These are phyloP conservation scores for Lupinus albus DNA, from an alignment of 306 rosid genomes.

Conservation along the genomic window DNA sequence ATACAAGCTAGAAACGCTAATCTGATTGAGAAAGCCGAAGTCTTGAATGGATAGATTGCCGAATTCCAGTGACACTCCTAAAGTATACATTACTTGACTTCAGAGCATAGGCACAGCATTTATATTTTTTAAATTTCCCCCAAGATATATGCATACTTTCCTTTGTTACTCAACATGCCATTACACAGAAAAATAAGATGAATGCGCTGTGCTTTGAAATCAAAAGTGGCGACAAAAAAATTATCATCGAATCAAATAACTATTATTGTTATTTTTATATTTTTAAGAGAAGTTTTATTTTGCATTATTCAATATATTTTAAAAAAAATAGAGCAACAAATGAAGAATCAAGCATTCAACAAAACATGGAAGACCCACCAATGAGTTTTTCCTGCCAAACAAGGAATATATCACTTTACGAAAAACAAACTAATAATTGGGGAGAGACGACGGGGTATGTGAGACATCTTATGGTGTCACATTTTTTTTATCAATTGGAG, in stretches of 20 bases:
- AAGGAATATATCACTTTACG: slow-evolving; percentile 44
- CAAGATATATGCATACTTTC: slow-evolving; percentile 30
- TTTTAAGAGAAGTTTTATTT: too few species aligned
- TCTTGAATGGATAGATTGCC: slow-evolving; percentile 43
- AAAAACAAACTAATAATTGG: slow-evolving; percentile 9
- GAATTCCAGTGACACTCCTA: slow-evolving; percentile 41
- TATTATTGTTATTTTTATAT: too few species aligned
- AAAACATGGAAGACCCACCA: background rate
- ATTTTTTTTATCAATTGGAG: too few species aligned
- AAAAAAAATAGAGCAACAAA: background rate
- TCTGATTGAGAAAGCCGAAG: slow-evolving; percentile 42
- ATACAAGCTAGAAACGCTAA: slow-evolving; percentile 7
- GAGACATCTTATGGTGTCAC: too few species aligned
- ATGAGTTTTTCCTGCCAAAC: slow-evolving; percentile 3
- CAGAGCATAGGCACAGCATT: slow-evolving; percentile 39
- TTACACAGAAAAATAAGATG: slow-evolving; percentile 29
- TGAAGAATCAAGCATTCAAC: too few species aligned
- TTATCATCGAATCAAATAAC: background rate
- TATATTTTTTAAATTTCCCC: slow-evolving; percentile 8
- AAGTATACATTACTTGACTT: slow-evolving; percentile 40
- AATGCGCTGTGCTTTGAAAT: slow-evolving; percentile 39
- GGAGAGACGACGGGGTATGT: too few species aligned
- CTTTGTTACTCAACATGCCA: slow-evolving; percentile 26
- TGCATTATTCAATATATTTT: too few species aligned
- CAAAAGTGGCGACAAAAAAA: slow-evolving; percentile 21